These are phyloP conservation scores for Colletotrichum sp. DNA, from an alignment of 2,329 filamentous ascomycete genomes.

Conservation along the genomic window DNA sequence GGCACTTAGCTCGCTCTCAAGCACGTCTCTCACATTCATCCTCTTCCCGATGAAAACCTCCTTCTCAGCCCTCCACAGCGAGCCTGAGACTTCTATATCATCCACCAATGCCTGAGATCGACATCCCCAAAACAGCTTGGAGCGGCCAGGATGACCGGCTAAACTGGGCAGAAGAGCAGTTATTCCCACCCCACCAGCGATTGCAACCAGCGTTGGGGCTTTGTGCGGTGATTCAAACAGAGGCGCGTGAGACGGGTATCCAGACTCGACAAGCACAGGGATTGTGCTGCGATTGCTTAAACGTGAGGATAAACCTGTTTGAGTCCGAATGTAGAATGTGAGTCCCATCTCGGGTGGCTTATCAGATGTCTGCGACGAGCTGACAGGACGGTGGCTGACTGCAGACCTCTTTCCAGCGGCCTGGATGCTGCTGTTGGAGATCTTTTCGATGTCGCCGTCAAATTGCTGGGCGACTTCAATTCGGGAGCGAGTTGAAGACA, in stretches of 20 bases:
- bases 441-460: background rate
- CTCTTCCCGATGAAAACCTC: background rate
- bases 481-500: background rate
- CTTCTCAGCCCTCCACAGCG: background rate
- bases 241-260: background rate
- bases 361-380: background rate
- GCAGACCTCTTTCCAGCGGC: background rate
- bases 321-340: background rate
- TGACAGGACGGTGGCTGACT: background rate
- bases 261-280: background rate
- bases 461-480: background rate
- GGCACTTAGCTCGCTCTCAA: background rate
- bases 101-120: background rate
- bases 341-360: background rate
- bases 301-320: background rate
- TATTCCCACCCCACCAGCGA: background rate
- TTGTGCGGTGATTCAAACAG: background rate
- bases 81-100: background rate
- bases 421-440: background rate
- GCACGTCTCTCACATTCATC: background rate
- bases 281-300: background rate
- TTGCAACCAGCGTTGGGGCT: background rate
- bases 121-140: background rate
- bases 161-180: background rate
- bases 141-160: background rate